Evolutionary conservation across 306 rosid species (phyloP).

Genomic region (Erythrophleum fordii): DNA sequence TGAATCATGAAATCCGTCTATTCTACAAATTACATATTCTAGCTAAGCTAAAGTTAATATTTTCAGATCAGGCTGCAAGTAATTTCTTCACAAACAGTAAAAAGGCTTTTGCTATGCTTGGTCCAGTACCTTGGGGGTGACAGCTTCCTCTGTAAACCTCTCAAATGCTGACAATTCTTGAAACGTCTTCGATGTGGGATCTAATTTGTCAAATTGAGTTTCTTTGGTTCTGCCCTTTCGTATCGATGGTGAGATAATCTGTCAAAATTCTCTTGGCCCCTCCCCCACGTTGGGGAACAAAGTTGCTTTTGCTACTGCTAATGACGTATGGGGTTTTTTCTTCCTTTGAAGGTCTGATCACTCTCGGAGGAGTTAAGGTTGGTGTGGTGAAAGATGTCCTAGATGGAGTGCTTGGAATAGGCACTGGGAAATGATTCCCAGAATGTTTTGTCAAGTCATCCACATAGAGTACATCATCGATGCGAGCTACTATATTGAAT

Average conservation of each 20-base stretch:
- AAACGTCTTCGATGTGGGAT: constrained; percentile 33
- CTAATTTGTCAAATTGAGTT: constrained; percentile 44
- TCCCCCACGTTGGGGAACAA: constrained; percentile 56
- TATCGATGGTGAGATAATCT: constrained; percentile 73
- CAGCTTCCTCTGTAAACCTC: neutral
- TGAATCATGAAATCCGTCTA: neutral
- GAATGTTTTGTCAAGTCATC: constrained; percentile 82
- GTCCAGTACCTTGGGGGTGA: neutral
- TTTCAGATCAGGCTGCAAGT: neutral
- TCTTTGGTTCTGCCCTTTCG: constrained; percentile 42
- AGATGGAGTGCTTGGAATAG: constrained; percentile 74
- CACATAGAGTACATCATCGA: constrained; percentile 87
- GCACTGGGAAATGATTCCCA: constrained; percentile 62
- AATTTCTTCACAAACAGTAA: neutral
- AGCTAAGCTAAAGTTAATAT: neutral
- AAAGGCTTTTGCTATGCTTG: neutral
- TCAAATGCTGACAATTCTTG: constrained; percentile 47
- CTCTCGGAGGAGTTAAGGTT: constrained; percentile 67
- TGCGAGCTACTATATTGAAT: constrained; percentile 79
- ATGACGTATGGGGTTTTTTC: constrained; percentile 60
- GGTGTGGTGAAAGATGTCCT: constrained; percentile 63
- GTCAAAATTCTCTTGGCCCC: constrained; percentile 80
- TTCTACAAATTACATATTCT: neutral
- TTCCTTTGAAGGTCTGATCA: constrained; percentile 55
- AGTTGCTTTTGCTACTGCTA: constrained; percentile 31